Conservation (phyloP, 371 early-diverging fungal genomes). For the Mortierella sp. region DNA sequence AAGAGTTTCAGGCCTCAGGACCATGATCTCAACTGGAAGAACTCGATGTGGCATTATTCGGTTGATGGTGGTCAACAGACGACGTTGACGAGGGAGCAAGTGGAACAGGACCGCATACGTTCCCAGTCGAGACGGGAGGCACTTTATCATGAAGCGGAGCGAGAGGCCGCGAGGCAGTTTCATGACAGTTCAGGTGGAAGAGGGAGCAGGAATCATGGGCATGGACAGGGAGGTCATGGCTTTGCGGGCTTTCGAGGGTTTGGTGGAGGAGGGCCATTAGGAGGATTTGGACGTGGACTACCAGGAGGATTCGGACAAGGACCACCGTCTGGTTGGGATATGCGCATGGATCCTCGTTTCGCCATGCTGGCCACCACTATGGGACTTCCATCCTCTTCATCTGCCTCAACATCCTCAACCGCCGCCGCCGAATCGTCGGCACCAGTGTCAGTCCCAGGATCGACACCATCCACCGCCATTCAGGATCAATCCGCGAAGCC, state of each 20-base stretch:
- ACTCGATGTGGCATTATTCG: not conserved
- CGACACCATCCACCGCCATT: not conserved
- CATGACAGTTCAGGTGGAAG: not conserved
- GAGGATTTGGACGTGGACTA: not conserved
- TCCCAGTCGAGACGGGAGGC: not conserved
- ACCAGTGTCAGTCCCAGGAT: not conserved
- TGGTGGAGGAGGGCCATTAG: not conserved
- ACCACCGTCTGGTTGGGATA: not conserved
- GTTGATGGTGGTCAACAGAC: not conserved
- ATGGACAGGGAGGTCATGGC: no score
- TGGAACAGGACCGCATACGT: not conserved
- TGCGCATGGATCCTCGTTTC: constrained; percentile 11
- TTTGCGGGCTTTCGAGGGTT: not conserved
- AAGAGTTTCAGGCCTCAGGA: not conserved
- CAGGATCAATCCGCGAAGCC: not conserved
- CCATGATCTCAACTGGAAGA: constrained; percentile 6
- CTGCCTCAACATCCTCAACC: not conserved
- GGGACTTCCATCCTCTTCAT: not conserved
- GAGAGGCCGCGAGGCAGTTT: not conserved
- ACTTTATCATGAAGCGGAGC: not conserved
- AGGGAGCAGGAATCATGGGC: no score
- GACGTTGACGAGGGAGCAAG: not conserved
- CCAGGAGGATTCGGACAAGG: not conserved
- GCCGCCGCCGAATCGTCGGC: not conserved
- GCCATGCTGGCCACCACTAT: not conserved